Conservation (phyloP, 1,139 yeast genomes). For the Blastobotrys arbuscula region DNA sequence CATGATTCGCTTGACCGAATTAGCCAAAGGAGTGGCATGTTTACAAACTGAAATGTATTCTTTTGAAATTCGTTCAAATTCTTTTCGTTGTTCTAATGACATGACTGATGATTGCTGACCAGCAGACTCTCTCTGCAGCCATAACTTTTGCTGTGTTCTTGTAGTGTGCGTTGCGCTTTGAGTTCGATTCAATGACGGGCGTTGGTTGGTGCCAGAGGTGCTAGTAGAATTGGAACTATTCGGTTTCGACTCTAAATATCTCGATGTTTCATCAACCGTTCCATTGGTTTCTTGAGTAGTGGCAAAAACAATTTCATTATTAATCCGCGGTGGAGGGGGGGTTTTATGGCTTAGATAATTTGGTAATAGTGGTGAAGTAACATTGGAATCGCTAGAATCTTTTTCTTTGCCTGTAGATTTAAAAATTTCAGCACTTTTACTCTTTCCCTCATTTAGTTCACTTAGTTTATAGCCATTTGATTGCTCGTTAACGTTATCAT, state of each 20-base stretch:
- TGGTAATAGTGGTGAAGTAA: conserved; percentile 9
- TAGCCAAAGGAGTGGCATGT: conserved; percentile 62
- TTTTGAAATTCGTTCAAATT: conserved; percentile 67
- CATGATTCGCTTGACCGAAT: conserved; percentile 45
- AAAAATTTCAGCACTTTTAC: not conserved
- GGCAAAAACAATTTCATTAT: conserved; percentile 10
- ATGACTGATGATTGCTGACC: conserved; percentile 30
- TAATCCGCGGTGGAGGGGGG: conserved; percentile 12
- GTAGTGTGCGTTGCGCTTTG: conserved; percentile 35
- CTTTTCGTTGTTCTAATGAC: conserved; percentile 53
- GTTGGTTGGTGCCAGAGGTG: too few species aligned
- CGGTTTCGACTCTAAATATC: not conserved
- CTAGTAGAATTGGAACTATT: not conserved
- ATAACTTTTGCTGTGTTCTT: conserved; percentile 73
- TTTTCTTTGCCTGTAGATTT: too few species aligned
- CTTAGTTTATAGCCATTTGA: not conserved
- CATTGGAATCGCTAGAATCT: not conserved
- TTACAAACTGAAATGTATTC: conserved; percentile 69
- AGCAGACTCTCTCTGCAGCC: conserved; percentile 75
- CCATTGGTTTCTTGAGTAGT: conserved; percentile 5
- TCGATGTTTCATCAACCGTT: not conserved
- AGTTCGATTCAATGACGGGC: conserved; percentile 10
- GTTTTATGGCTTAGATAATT: conserved; percentile 9
- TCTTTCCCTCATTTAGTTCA: not conserved
- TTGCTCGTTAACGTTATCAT: not conserved